phyloP scores from a whole-genome alignment of 305 asterid genomes.

The Coffea humblotiana region DNA sequence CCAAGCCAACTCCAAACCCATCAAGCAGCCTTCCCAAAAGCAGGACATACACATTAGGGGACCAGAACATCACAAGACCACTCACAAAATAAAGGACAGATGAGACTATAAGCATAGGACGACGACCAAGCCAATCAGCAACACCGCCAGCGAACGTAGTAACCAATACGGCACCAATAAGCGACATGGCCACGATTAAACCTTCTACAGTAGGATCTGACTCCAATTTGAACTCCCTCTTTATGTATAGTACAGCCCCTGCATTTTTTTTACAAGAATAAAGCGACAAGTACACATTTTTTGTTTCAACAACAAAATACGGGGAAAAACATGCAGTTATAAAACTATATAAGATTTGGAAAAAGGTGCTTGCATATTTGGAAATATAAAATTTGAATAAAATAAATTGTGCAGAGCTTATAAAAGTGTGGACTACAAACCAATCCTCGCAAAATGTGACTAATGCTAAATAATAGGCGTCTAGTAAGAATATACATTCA shows the following conservation, averaged over 20 bases:
- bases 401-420: neutral
- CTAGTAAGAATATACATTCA: neutral
- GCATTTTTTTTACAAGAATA: neutral
- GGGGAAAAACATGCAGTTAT: neutral
- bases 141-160: constrained; percentile 58
- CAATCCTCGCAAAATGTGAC: neutral
- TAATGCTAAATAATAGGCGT: neutral
- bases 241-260: constrained; percentile 58
- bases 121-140: constrained; percentile 58
- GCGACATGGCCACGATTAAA: constrained; percentile 57
- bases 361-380: neutral
- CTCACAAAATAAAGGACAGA: constrained; percentile 46
- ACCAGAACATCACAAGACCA: constrained; percentile 63
- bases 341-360: neutral
- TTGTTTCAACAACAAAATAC: neutral
- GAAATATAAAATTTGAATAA: neutral
- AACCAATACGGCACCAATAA: constrained; percentile 59
- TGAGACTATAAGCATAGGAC: constrained; percentile 51
- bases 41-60: constrained; percentile 59
- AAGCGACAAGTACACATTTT: neutral
- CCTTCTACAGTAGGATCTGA: constrained; percentile 43
- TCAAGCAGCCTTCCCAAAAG: constrained; percentile 60
- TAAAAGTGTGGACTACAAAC: neutral
- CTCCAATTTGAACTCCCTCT: constrained; percentile 55
- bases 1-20: constrained; percentile 64